These are phyloP conservation scores for Rhododendron kiyosumense DNA, from an alignment of 148 eudicot genomes.

Conservation along the genomic window DNA sequence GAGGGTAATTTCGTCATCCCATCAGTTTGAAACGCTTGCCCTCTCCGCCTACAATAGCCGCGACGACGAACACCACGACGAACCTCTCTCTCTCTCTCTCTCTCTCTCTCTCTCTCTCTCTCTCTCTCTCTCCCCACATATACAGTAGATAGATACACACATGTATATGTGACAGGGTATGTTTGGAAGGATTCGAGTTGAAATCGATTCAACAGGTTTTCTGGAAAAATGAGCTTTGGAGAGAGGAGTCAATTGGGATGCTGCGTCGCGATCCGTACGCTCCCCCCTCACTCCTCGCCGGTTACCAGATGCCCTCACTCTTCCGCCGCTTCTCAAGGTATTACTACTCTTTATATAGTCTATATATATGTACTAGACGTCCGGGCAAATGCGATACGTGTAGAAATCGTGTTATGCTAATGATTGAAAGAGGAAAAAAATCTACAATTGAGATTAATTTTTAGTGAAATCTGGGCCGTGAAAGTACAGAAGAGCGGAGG, in stretches of 20 bases:
- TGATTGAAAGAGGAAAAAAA: not conserved
- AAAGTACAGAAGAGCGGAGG: not conserved
- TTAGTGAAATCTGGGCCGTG: not conserved
- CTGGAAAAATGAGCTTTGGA: not conserved
- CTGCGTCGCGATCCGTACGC: slow-evolving; percentile 15
- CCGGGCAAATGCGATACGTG: not conserved
- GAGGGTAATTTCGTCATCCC: slow-evolving; percentile 1
- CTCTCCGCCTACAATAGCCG: not conserved
- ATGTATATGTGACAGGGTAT: not conserved
- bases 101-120: not conserved
- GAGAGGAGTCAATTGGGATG: not conserved
- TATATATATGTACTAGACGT: not conserved
- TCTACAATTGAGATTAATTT: not conserved
- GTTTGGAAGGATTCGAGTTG: not conserved
- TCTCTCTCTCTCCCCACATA: not conserved
- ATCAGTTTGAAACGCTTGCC: not conserved
- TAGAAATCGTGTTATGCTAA: not conserved
- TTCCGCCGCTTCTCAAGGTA: slow-evolving; percentile 13
- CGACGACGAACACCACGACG: not conserved
- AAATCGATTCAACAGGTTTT: not conserved
- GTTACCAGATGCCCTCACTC: slow-evolving; percentile 3
- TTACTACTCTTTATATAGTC: not conserved
- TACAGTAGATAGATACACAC: not conserved
- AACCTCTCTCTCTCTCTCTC: not conserved
- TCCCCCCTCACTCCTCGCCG: slow-evolving; percentile 3